A percentile compares a stretch with the other conserved stretches of the same genome.
Conservation (phyloP, 2,329 filamentous ascomycete genomes). For the Ascochyta clinopodiicola region DNA sequence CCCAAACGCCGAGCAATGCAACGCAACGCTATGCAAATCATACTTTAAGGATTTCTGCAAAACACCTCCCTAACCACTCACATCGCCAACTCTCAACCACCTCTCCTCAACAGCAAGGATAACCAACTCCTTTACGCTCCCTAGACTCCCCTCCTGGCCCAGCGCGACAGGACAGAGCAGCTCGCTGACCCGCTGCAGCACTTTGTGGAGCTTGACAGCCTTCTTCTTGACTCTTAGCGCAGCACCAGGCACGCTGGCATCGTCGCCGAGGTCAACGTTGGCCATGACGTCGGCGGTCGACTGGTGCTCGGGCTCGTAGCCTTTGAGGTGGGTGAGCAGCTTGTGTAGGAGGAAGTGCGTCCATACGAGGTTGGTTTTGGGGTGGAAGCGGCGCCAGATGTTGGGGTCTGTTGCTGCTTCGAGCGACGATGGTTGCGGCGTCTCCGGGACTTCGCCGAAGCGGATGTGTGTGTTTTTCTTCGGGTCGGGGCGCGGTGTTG, state of each 20-base stretch:
- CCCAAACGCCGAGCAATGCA: not conserved
- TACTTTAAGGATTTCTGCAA: too few species aligned
- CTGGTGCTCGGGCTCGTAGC: constrained; percentile 27
- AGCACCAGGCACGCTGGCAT: constrained; percentile 13
- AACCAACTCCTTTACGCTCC: constrained; percentile 45
- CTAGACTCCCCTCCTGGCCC: constrained; percentile 27
- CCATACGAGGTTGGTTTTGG: constrained; percentile 69
- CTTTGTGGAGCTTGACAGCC: constrained; percentile 46
- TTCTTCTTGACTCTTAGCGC: constrained; percentile 40
- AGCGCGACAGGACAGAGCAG: constrained; percentile 50
- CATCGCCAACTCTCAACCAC: constrained; percentile 44
- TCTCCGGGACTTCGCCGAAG: constrained; percentile 22
- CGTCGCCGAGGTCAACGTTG: constrained; percentile 18
- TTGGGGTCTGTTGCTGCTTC: not conserved
- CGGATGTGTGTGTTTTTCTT: constrained; percentile 40
- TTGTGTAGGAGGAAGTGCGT: constrained; percentile 66
- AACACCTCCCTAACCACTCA: not conserved
- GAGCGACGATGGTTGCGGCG: not conserved
- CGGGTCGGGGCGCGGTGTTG: constrained; percentile 31
- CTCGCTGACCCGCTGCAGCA: constrained; percentile 46
- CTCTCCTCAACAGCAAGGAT: constrained; percentile 41
- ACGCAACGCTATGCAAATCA: not conserved
- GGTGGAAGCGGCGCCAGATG: constrained; percentile 62
- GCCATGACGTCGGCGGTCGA: constrained; percentile 22
- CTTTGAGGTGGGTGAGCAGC: constrained; percentile 55